Percentiles rank a stretch among this genome's conserved stretches.
These are phyloP conservation scores for Termitomyces sp. DNA, from an alignment of 768 basidiomycete species.

Conservation along the genomic window DNA sequence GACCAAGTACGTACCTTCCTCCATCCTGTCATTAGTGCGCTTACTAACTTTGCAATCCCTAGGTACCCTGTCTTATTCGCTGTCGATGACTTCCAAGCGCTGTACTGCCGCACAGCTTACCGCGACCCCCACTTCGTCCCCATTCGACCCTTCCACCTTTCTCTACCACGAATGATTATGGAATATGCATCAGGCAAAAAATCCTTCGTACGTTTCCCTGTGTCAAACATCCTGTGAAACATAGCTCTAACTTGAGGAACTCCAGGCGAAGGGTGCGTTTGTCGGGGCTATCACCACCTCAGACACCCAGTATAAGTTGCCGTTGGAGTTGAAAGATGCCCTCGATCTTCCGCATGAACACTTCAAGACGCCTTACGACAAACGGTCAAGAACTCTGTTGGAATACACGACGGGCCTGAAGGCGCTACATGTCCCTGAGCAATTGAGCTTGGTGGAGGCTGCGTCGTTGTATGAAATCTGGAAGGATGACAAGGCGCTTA, in stretches of 20 bases:
- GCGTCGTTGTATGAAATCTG: constrained; percentile 74
- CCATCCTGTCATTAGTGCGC: not conserved
- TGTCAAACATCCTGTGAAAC: not conserved
- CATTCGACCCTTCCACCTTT: constrained; percentile 75
- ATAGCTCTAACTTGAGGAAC: not conserved
- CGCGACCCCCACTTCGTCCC: constrained; percentile 66
- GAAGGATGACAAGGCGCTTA: constrained; percentile 57
- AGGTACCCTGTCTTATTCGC: constrained; percentile 82
- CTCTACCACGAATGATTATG: constrained; percentile 71
- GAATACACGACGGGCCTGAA: constrained; percentile 51
- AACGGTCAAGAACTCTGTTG: constrained; percentile 44
- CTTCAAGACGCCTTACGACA: constrained; percentile 51
- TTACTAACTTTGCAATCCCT: not conserved
- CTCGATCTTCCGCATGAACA: constrained; percentile 42
- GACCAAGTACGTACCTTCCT: constrained; percentile 44
- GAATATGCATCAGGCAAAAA: constrained; percentile 75
- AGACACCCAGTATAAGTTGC: constrained; percentile 53
- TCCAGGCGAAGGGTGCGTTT: constrained; percentile 65
- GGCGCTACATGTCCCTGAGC: constrained; percentile 43
- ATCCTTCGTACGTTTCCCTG: constrained; percentile 52
- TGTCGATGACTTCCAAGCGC: constrained; percentile 83
- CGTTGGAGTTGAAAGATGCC: constrained; percentile 63
- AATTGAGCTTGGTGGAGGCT: constrained; percentile 65
- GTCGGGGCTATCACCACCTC: constrained; percentile 66
- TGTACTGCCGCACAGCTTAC: constrained; percentile 69